These are phyloP conservation scores for Lasiodiplodia citricola DNA, from an alignment of 2,329 filamentous ascomycete genomes.

Conservation along the genomic window DNA sequence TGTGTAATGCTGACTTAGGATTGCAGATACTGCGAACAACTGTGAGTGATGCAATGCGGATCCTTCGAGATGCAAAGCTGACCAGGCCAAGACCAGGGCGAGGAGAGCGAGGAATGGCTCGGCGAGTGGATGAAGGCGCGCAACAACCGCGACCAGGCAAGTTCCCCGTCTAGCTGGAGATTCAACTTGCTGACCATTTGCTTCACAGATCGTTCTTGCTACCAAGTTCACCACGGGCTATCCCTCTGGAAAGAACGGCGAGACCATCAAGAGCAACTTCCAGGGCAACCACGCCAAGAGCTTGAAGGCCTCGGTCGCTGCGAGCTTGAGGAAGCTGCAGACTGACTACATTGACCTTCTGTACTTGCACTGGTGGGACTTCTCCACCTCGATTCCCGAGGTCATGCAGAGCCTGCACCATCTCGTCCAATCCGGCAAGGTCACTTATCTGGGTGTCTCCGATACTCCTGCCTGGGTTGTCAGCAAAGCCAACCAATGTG, in stretches of 20 bases:
- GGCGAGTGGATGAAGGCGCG: constrained; percentile 51
- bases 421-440: constrained; percentile 48
- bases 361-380: constrained; percentile 51
- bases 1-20: background rate
- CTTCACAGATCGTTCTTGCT: constrained; percentile 43
- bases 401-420: constrained; percentile 52
- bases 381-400: constrained; percentile 49
- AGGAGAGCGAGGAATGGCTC: constrained; percentile 50
- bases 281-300: constrained; percentile 49
- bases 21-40: constrained; percentile 21
- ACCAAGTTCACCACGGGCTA: constrained; percentile 46
- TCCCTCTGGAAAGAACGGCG: constrained; percentile 32
- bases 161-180: background rate
- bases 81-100: constrained; percentile 32
- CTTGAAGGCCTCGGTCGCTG: constrained; percentile 45
- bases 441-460: constrained; percentile 52
- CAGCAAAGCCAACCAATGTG: constrained; percentile 36
- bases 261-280: constrained; percentile 43
- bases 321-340: constrained; percentile 59
- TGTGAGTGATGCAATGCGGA: constrained; percentile 28
- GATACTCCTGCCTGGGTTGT: constrained; percentile 52
- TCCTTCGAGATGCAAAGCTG: background rate
- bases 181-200: background rate
- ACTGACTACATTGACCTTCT: constrained; percentile 70
- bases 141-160: constrained; percentile 41